Evolutionary conservation across 192 early-diverging fungal species (phyloP).

Genomic region (Linderina pennispora): DNA sequence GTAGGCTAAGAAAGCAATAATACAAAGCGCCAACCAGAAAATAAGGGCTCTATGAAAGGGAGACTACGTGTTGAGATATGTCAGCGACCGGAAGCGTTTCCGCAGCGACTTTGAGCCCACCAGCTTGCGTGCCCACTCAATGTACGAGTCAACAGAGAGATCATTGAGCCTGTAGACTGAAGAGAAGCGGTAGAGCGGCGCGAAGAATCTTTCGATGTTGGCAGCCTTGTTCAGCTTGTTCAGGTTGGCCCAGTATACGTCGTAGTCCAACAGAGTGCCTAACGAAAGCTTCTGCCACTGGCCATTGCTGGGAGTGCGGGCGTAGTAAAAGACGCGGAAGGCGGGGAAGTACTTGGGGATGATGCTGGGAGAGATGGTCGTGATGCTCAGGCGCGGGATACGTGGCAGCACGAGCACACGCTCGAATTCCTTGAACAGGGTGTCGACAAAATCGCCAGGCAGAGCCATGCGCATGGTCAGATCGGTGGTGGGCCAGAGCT

Average conservation of each 20-base stretch:
- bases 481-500: neutral
- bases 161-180: conserved; percentile 16
- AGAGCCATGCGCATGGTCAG: neutral
- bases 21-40: no score
- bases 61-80: conserved; percentile 21
- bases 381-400: conserved; percentile 19
- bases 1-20: no score
- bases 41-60: no score
- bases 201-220: conserved; percentile 3
- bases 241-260: conserved; percentile 41
- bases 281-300: conserved; percentile 6
- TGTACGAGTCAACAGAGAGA: conserved; percentile 28
- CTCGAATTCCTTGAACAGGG: conserved; percentile 27
- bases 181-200: conserved; percentile 27
- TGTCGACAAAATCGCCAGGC: conserved; percentile 29
- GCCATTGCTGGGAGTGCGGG: neutral
- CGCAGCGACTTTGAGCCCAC: conserved; percentile 21
- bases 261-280: conserved; percentile 41
- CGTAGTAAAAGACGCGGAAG: conserved; percentile 56
- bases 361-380: conserved; percentile 56
- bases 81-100: conserved; percentile 25
- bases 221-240: conserved; percentile 10
- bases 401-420: conserved; percentile 12
- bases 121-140: conserved; percentile 28
- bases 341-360: conserved; percentile 59